phyloP scores from a whole-genome alignment of 345 rosid species.

The Brassica nigra region DNA sequence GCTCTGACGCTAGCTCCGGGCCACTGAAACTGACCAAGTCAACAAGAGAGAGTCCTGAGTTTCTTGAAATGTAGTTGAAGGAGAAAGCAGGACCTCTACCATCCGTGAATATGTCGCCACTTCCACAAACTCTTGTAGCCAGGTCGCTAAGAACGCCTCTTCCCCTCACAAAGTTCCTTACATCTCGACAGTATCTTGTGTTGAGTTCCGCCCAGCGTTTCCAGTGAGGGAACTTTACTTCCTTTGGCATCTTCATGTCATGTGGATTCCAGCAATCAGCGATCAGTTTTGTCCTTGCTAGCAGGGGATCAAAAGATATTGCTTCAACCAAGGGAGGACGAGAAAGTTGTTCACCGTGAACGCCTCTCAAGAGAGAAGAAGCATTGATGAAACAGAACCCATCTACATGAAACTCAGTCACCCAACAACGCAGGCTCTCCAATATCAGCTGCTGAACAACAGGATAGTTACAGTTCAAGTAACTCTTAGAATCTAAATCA shows the following conservation, averaged over 20 bases:
- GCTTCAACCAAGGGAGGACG: constrained; percentile 94
- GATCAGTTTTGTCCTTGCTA: constrained; percentile 69
- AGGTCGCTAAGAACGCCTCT: constrained; percentile 66
- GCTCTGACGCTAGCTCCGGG: constrained; percentile 53
- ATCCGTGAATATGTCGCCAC: constrained; percentile 74
- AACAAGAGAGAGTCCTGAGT: constrained; percentile 79
- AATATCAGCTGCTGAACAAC: constrained; percentile 69
- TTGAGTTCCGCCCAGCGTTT: constrained; percentile 86
- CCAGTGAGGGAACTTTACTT: constrained; percentile 79
- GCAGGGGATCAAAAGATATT: constrained; percentile 85
- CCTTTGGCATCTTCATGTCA: constrained; percentile 40
- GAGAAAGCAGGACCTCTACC: constrained; percentile 93
- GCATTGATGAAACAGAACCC: constrained; percentile 91
- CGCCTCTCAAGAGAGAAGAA: constrained; percentile 66
- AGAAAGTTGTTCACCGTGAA: constrained; percentile 64
- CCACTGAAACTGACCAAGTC: constrained; percentile 85
- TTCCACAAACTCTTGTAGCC: constrained; percentile 95
- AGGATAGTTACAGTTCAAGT: constrained; percentile 76
- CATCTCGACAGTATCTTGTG: constrained; percentile 60
- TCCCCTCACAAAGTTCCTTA: constrained; percentile 80
- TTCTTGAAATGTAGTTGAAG: constrained; percentile 70
- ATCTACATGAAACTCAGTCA: constrained; percentile 79
- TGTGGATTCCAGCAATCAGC: constrained; percentile 81
- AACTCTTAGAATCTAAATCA: constrained; percentile 46
- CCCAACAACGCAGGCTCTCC: constrained; percentile 82